Base-by-base conservation (phyloP, 176 grass and related monocot species). In the Hyparrhenia diplandra region DNA sequence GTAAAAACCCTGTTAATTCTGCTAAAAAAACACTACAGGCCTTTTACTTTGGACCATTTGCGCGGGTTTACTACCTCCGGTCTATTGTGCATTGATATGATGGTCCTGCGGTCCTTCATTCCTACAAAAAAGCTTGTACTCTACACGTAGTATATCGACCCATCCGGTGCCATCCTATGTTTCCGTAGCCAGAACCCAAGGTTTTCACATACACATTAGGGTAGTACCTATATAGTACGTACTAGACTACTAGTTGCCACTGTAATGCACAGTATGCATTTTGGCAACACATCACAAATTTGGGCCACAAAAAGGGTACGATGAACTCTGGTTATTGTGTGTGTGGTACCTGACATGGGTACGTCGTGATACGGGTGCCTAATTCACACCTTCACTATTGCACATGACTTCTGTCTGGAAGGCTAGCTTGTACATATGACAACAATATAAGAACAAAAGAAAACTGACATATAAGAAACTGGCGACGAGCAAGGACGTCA, bases 141-240 rank as follows among this genome's bases (percentile, higher is more conserved):
- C 8, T 40, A 40, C 1, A 42, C 13, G 20, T 13, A 68, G 67
- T 14, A 43, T 27, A 17, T 28, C 3, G 35, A 70, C 39, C 23
- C 5, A 70, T 43, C n/a, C 23, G 67, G 39, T 70, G 67, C 39
- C 67, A 45, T 70, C 67, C 67, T 70, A 70, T 70, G 39, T 70
- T 45, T 70, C 39, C n/a, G 5, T 69, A 43, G 37, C 21, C 35
- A 27, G 37, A 69, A 13, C 21, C 21, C 11, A 13, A 13, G 35
- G 4, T 41, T 41, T 69, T 69, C 21, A 39, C 34, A 39, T 67
- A 37, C 13, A 67, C 20, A 9, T 21, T 63, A 30, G 0, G 64
- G 31, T 66, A 2, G 18, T 36, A 21, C 16, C 31, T 35, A 65
- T 36, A 31, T 64, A 8, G 14, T 60, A 60, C 42, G 1, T 1